Evolutionary conservation across 768 basidiomycete genomes (phyloP), one percentile per base, ranked within the genome.

Genomic region (Saitozyma podzolica): DNA sequence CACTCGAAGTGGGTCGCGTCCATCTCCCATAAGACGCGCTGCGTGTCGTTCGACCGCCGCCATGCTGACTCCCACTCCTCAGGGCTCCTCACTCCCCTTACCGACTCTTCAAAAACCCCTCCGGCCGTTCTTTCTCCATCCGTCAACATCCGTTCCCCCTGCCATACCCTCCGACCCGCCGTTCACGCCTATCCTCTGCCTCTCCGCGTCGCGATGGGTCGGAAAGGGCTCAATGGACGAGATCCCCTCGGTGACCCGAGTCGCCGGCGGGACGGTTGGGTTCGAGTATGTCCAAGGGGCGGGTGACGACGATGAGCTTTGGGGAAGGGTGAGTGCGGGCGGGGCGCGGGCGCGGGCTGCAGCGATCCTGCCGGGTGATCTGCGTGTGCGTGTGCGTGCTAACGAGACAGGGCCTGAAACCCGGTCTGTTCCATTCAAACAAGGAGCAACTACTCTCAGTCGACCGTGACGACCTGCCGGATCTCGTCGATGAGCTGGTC

Each of bases 221-320:
- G 73, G 81, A 3, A 58, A 68, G 8, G 73, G 86, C 2, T 52
- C 51, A 14, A 39, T 17, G 51, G 72, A 73, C 56, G 67, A 71
- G 7, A 64, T 75, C 5, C 75, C 75, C 5, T 47, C 61, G 2
- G 60, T 68, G 0, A 75, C 73, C 17, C 61, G 63, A 56, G 40
- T 73, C 0, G 58, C 47, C 13, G 62, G 61, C 13, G 59, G 86
- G 8, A 59, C 84, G 0, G 87, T 89, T 62, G 90, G 90, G 0
- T 96, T 88, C 74, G 82, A 86, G 19, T 97, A 97, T 75, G 85
- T 97, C 8, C 93, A 95, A 77, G 95, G 95, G 0, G 91, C 90
- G 0, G 95, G 93, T 0, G 95, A 97, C 71, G 95, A 98, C 70
- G 91, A 94, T 72, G 93, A 96, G 78, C 82, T 89, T 6, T 94